Evolutionary conservation across 2,329 filamentous ascomycete species (phyloP).

Genomic region (Pseudocercospora cruenta): DNA sequence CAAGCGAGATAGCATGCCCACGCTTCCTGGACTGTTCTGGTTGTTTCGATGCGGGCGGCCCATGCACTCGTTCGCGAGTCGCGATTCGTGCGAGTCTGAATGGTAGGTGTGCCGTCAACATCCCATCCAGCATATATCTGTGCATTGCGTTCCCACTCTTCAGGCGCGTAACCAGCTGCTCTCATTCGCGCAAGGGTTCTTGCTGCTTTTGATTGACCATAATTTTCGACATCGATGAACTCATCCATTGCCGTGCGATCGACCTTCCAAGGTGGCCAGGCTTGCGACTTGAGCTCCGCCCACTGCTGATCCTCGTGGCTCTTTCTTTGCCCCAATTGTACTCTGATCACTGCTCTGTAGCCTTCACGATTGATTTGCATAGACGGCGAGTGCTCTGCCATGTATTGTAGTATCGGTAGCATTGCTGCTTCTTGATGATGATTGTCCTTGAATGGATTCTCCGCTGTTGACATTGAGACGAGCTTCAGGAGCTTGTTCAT

Average conservation of each 20-base stretch:
- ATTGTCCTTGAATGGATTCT: conserved; percentile 54
- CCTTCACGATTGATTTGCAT: conserved; percentile 61
- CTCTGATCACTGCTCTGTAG: conserved; percentile 58
- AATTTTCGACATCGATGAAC: conserved; percentile 58
- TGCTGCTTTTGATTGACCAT: conserved; percentile 61
- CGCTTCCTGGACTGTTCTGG: conserved; percentile 64
- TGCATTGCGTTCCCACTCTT: conserved; percentile 58
- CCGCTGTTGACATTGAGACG: conserved; percentile 44
- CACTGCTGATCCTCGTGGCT: conserved; percentile 59
- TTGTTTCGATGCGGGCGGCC: conserved; percentile 62
- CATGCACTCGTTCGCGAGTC: conserved; percentile 45
- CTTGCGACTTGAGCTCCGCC: conserved; percentile 61
- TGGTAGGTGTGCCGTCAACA: conserved; percentile 63
- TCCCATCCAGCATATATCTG: conserved; percentile 65
- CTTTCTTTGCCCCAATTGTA: conserved; percentile 63
- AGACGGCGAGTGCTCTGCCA: conserved; percentile 59
- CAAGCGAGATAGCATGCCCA: conserved; percentile 67
- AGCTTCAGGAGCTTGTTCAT: conserved; percentile 38
- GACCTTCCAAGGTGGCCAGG: conserved; percentile 70
- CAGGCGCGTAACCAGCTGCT: conserved; percentile 60
- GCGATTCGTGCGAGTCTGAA: conserved; percentile 55
- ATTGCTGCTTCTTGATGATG: conserved; percentile 60
- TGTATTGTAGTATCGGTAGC: conserved; percentile 59
- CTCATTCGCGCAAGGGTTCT: conserved; percentile 60
- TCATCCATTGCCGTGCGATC: conserved; percentile 64